Evolutionary conservation across 768 basidiomycete genomes (phyloP), one percentile per base, ranked within the genome.

Genomic region (Suillus weaverae): DNA sequence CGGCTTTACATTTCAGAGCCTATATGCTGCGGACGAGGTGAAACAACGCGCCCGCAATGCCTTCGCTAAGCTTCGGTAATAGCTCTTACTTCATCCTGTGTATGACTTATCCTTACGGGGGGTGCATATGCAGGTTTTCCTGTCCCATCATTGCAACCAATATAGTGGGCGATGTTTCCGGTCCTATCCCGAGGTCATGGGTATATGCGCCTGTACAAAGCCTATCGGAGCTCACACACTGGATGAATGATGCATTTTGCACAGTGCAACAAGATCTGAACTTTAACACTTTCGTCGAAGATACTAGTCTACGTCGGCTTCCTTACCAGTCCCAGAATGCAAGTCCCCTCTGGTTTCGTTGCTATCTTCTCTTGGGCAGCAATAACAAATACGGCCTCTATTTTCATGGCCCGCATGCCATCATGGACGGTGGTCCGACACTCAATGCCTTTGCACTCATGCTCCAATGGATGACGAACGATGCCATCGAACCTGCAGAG

Each of bases 401-500:
- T 62, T 67, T 75, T 46, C 73, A 74, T 11, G 64, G 67, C 1
- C 7, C 70, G 4, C 73, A 74, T 50, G 14, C 51, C 13, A 66
- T 74, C 54, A 61, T 75, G 16, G 73, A 74, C 8, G 73, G 62
- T 0, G 68, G 69, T 5, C 73, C 74, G 26, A 62, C 62, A 9
- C 33, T 73, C 20, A 67, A 68, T 26, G 72, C 66, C 16, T 60
- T 75, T n/a, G 68, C 69, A 38, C 63, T 66, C 18, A 60, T 70
- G 65, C 59, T 70, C n/a, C 61, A 60, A 43, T 70, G 68, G 64
- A 69, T 70, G 60, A 41, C 41, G 20, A 54, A 26, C 4, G 68
- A 69, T 5, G 22, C 33, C 2, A 18, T 30, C 2, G 44, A 63
- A 33, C n/a, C 36, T n/a, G 43, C 57, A 8, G 65, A 64, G 11